Conservation (phyloP, 257 asterid genomes). For the Nicotiana obtusifolia region DNA sequence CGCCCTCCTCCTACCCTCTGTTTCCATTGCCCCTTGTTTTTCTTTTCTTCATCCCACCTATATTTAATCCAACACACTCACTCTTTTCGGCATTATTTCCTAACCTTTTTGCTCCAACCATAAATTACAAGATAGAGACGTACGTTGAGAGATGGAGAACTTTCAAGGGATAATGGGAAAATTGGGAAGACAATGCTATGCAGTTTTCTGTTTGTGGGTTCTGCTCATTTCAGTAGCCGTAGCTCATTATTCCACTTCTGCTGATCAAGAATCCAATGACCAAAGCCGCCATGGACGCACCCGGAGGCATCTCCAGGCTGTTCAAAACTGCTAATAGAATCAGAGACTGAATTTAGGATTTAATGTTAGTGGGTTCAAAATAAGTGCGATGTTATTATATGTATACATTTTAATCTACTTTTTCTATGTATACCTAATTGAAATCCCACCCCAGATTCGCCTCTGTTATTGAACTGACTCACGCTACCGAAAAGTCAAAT, state of each 20-base stretch:
- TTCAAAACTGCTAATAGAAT: neutral
- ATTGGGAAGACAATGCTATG: constrained; percentile 41
- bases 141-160: constrained; percentile 14
- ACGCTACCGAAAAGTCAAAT: neutral
- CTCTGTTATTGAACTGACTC: neutral
- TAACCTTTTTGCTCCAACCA: neutral
- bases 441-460: neutral
- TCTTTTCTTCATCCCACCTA: neutral
- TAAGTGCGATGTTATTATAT: neutral
- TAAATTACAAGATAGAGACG: neutral
- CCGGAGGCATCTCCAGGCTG: constrained; percentile 2
- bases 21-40: neutral
- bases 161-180: constrained; percentile 24
- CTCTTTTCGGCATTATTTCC: neutral
- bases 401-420: no score
- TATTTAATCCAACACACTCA: neutral
- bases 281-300: neutral
- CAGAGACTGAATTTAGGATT: neutral
- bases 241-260: constrained; percentile 13
- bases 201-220: constrained; percentile 40
- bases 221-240: constrained; percentile 27
- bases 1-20: neutral
- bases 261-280: constrained; percentile 1
- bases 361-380: neutral
- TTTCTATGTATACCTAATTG: neutral